These are phyloP conservation scores for Spirogloea muscicola DNA, from an alignment of 139 green algal genomes.

Conservation along the genomic window DNA sequence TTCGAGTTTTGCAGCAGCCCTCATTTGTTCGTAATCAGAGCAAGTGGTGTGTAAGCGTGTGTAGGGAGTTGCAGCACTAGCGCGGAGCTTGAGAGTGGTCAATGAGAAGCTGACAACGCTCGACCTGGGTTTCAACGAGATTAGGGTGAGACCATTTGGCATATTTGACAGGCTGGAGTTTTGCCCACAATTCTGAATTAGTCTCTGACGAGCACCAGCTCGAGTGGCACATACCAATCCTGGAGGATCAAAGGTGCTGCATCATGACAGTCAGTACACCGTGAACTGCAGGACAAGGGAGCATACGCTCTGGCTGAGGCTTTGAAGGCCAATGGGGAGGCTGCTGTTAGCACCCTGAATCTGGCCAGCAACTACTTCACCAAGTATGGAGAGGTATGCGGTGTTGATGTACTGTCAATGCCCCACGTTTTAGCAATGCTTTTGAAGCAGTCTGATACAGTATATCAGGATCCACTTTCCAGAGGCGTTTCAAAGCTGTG, in stretches of 20 bases:
- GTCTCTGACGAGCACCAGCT: not conserved
- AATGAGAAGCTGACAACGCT: slow-evolving; percentile 78
- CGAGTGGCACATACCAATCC: not conserved
- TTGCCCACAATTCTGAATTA: not conserved
- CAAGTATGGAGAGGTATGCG: slow-evolving; percentile 86
- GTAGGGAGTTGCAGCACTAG: slow-evolving; percentile 43
- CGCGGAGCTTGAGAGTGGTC: slow-evolving; percentile 55
- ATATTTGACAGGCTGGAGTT: not conserved
- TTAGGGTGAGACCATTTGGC: slow-evolving; percentile 53
- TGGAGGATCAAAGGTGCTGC: not conserved
- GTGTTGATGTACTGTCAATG: too few relatives aligned
- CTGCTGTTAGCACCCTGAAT: slow-evolving; percentile 74
- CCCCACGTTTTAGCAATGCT: too few relatives aligned
- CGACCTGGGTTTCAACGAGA: slow-evolving; percentile 98
- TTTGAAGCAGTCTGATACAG: too few relatives aligned
- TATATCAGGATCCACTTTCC: too few relatives aligned
- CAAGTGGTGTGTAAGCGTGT: too few relatives aligned
- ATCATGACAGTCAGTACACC: too few relatives aligned
- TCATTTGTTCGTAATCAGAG: too few relatives aligned
- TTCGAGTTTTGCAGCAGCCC: too few relatives aligned
- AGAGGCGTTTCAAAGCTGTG: too few relatives aligned
- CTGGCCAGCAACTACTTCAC: slow-evolving; percentile 94
- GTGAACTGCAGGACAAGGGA: slow-evolving; percentile 86
- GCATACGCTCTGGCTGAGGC: slow-evolving; percentile 89
- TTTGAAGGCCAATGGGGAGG: slow-evolving; percentile 82